A percentile compares a stretch with the other conserved stretches of the same genome.
These are phyloP conservation scores for Pyrenophora seminiperda DNA, from an alignment of 2,329 filamentous ascomycete genomes.

Conservation along the genomic window DNA sequence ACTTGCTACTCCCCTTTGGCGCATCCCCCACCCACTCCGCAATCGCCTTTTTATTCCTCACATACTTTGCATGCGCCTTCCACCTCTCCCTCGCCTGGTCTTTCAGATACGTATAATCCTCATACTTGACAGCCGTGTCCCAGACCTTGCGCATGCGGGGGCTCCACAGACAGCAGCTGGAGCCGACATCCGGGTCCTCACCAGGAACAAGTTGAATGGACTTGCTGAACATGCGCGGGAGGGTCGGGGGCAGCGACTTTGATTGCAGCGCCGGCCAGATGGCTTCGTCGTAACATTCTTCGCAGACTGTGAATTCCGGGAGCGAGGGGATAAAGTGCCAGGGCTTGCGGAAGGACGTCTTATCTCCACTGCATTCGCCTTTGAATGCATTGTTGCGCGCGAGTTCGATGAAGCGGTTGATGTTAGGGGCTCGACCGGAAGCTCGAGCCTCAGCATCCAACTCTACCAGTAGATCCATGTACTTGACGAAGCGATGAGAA, in stretches of 20 bases:
- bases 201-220: conserved; percentile 62
- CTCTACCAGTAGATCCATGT: conserved; percentile 62
- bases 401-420: conserved; percentile 67
- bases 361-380: conserved; percentile 68
- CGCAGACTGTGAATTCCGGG: conserved; percentile 81
- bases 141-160: conserved; percentile 78
- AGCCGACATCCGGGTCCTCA: conserved; percentile 50
- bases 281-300: conserved; percentile 81
- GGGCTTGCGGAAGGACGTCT: conserved; percentile 62
- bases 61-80: conserved; percentile 46
- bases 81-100: conserved; percentile 61
- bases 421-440: conserved; percentile 54
- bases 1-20: conserved; percentile 31
- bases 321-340: conserved; percentile 82
- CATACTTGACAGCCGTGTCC: conserved; percentile 65
- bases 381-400: conserved; percentile 56
- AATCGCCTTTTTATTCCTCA: conserved; percentile 50
- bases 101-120: conserved; percentile 70
- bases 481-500: conserved; percentile 61
- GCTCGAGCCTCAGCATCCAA: conserved; percentile 54
- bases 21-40: conserved; percentile 29
- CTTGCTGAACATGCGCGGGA: conserved; percentile 53
- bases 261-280: conserved; percentile 68
- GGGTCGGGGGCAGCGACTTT: conserved; percentile 52
- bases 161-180: conserved; percentile 79